Conservation (phyloP, 2,329 filamentous ascomycete genomes). For the Fusarium xyrophilum region DNA sequence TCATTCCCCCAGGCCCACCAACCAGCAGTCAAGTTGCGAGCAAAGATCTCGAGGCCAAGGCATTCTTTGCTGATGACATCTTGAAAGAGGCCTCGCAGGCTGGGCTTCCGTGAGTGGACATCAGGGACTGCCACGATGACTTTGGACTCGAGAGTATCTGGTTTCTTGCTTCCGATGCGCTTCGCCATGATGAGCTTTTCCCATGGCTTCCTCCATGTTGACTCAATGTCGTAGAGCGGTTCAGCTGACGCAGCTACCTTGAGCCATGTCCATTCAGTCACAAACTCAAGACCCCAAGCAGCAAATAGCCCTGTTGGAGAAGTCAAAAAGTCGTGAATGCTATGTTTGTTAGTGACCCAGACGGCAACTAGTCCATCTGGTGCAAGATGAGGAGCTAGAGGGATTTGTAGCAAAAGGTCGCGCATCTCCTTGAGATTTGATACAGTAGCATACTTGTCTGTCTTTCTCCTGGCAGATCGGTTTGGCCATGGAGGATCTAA, state of each 20-base stretch:
- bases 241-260: conserved; percentile 73
- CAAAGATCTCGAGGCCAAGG: conserved; percentile 76
- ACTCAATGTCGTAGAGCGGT: conserved; percentile 67
- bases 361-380: conserved; percentile 68
- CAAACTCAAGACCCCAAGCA: conserved; percentile 68
- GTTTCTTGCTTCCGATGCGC: conserved; percentile 44
- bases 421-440: conserved; percentile 55
- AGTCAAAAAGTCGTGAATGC: conserved; percentile 62
- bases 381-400: conserved; percentile 62
- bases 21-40: conserved; percentile 73
- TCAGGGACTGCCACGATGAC: conserved; percentile 76
- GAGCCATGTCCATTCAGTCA: conserved; percentile 80
- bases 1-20: conserved; percentile 85
- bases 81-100: conserved; percentile 67
- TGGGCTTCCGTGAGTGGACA: conserved; percentile 80
- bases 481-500: conserved; percentile 86
- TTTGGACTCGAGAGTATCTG: conserved; percentile 48
- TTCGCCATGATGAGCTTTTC: conserved; percentile 73
- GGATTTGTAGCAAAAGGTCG: conserved; percentile 59
- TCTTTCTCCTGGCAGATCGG: conserved; percentile 70
- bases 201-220: conserved; percentile 76
- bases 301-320: conserved; percentile 65
- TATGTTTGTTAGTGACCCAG: conserved; percentile 79
- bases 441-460: conserved; percentile 56
- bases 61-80: conserved; percentile 60